phyloP scores from a whole-genome alignment of 192 early-diverging fungal genomes.

The Obelidium mucronatum region DNA sequence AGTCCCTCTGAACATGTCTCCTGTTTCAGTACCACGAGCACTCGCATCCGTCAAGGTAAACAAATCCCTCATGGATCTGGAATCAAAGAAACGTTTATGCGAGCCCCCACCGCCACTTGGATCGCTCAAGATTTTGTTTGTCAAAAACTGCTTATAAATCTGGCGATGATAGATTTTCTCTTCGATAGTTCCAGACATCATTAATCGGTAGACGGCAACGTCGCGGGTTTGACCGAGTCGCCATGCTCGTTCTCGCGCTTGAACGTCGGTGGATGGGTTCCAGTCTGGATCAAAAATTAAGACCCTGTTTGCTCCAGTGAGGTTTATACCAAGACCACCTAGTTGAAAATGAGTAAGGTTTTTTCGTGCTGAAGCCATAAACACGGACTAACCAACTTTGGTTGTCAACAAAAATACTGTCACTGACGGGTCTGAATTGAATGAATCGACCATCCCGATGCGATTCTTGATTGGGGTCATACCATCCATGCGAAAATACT shows the following conservation, averaged over 20 bases:
- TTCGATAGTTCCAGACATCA: slow-evolving; percentile 94
- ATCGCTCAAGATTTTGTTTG: slow-evolving; percentile 95
- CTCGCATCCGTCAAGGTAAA: slow-evolving; percentile 74
- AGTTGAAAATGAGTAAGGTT: too few species aligned
- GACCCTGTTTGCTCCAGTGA: slow-evolving; percentile 93
- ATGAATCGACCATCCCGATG: slow-evolving; percentile 86
- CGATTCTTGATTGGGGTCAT: slow-evolving; percentile 87
- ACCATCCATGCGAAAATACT: slow-evolving; percentile 94
- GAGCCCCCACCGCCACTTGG: slow-evolving; percentile 56
- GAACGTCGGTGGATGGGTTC: slow-evolving; percentile 97
- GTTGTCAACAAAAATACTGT: slow-evolving; percentile 97
- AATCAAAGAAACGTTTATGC: slow-evolving; percentile 90
- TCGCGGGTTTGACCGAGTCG: slow-evolving; percentile 86
- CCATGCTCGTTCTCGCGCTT: slow-evolving; percentile 96
- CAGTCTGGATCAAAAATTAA: slow-evolving; percentile 98
- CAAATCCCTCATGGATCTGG: slow-evolving; percentile 82
- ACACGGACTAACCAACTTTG: too few species aligned
- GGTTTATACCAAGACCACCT: slow-evolving; percentile 94
- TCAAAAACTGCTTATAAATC: slow-evolving; percentile 96
- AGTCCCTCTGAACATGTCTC: slow-evolving; percentile 78
- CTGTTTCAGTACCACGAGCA: slow-evolving; percentile 78
- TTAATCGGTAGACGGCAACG: slow-evolving; percentile 93
- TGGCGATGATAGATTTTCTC: slow-evolving; percentile 98
- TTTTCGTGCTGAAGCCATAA: too few species aligned
- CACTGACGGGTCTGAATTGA: slow-evolving; percentile 71